Percentiles rank a stretch among this genome's conserved stretches.
phyloP scores from a whole-genome alignment of 108 stramenopile genomes.

The Skeletonema potamos region DNA sequence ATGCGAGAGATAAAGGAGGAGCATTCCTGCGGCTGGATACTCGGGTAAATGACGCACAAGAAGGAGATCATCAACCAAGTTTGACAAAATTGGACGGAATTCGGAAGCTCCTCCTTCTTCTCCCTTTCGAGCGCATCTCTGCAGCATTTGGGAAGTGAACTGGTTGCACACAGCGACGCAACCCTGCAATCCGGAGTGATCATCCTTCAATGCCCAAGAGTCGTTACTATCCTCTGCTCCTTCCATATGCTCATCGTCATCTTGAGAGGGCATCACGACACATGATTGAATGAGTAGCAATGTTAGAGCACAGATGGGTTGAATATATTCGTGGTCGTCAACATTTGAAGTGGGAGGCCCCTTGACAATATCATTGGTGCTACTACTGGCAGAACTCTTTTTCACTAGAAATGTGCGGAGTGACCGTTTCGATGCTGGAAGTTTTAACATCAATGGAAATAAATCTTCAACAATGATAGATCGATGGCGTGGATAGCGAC shows the following conservation, averaged over 20 bases:
- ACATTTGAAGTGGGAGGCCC: not conserved
- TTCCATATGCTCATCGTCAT: conserved; percentile 30
- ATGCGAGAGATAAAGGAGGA: conserved; percentile 64
- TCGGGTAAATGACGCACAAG: conserved; percentile 74
- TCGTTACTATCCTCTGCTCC: conserved; percentile 26
- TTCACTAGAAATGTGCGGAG: conserved; percentile 75
- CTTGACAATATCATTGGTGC: not conserved
- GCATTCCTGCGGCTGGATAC: conserved; percentile 90
- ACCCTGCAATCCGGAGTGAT: conserved; percentile 54
- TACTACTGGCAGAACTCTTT: conserved; percentile 26
- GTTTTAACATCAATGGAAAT: conserved; percentile 84
- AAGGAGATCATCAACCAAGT: conserved; percentile 89
- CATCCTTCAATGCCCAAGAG: conserved; percentile 22
- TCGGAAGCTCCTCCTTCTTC: conserved; percentile 88
- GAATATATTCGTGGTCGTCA: conserved; percentile 63
- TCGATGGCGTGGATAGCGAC: conserved; percentile 72
- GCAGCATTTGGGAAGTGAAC: conserved; percentile 61
- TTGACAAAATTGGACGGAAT: conserved; percentile 85
- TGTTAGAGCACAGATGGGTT: conserved; percentile 77
- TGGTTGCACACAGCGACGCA: conserved; percentile 63
- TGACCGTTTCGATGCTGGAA: conserved; percentile 80
- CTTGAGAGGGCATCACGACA: conserved; percentile 54
- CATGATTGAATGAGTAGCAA: conserved; percentile 83
- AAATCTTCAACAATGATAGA: conserved; percentile 89
- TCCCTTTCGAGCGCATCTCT: conserved; percentile 76